A percentile compares a stretch with the other conserved stretches of the same genome.
phyloP scores from a whole-genome alignment of 2,329 filamentous ascomycete species.

The Aspergillus ochraceus region DNA sequence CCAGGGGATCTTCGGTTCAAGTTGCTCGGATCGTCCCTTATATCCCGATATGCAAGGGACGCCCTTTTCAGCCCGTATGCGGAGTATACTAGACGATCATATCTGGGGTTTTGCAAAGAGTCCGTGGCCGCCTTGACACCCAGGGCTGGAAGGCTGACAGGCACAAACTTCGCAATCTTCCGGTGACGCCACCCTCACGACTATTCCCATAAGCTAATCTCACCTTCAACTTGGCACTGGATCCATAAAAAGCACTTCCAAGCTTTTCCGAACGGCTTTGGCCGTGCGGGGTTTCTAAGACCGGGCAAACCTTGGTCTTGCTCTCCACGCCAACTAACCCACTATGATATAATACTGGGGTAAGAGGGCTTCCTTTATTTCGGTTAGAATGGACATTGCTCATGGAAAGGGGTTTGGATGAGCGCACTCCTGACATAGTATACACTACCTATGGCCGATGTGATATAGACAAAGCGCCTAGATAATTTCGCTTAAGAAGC shows the following conservation, averaged over 20 bases:
- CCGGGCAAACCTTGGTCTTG: not conserved
- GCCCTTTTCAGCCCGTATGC: too few relatives aligned
- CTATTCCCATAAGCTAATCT: not conserved
- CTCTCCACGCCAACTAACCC: not conserved
- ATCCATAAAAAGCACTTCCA: not conserved
- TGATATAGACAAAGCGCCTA: too few relatives aligned
- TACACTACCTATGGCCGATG: too few relatives aligned
- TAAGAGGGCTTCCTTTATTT: not conserved
- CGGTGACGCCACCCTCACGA: not conserved
- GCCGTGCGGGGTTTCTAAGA: not conserved
- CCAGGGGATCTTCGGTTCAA: too few relatives aligned
- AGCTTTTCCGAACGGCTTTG: not conserved
- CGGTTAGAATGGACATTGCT: too few relatives aligned
- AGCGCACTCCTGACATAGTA: too few relatives aligned
- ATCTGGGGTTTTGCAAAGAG: not conserved
- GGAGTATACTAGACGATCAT: too few relatives aligned
- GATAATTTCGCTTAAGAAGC: too few relatives aligned
- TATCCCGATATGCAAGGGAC: not conserved
- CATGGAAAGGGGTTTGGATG: too few relatives aligned
- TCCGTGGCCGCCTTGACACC: not conserved
- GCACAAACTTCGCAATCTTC: too few relatives aligned
- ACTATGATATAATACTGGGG: too few relatives aligned
- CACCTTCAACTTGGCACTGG: not conserved
- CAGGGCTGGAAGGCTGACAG: too few relatives aligned
- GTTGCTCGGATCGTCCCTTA: not conserved